Conservation (phyloP, 306 rosid species). For the Astragalus membranaceus region DNA sequence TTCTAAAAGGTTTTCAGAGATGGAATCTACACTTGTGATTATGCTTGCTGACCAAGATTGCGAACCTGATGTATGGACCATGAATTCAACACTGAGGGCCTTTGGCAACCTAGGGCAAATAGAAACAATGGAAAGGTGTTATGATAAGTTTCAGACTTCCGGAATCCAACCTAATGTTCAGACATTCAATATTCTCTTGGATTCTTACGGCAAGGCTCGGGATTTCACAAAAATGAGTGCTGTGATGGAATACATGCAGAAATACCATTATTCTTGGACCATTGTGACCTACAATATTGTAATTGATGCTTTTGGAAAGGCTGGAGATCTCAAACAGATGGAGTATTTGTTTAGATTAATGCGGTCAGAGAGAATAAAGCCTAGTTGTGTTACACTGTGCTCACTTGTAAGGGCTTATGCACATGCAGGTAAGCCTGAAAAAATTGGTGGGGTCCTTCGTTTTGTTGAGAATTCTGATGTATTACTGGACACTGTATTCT, state of each 20-base stretch:
- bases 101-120: conserved; percentile 77
- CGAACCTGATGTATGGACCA: conserved; percentile 87
- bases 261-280: conserved; percentile 90
- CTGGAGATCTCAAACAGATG: conserved; percentile 88
- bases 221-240: conserved; percentile 72
- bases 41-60: conserved; percentile 62
- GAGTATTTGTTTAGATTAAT: conserved; percentile 82
- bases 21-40: conserved; percentile 73
- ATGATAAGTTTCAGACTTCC: conserved; percentile 70
- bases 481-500: conserved; percentile 59
- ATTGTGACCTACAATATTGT: conserved; percentile 77
- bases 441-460: conserved; percentile 55
- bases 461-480: conserved; percentile 75
- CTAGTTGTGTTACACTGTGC: conserved; percentile 87
- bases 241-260: conserved; percentile 95
- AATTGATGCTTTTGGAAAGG: conserved; percentile 92
- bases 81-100: conserved; percentile 92
- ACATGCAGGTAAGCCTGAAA: conserved; percentile 63
- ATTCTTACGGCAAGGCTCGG: conserved; percentile 69
- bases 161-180: conserved; percentile 82
- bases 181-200: conserved; percentile 84
- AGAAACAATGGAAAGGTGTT: conserved; percentile 93
- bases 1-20: conserved; percentile 67
- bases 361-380: conserved; percentile 87
- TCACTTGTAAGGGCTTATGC: conserved; percentile 87